A percentile compares a stretch with the other conserved stretches of the same genome.
Conservation (phyloP, 495 filamentous ascomycete species). For the Bombardia bombarda region DNA sequence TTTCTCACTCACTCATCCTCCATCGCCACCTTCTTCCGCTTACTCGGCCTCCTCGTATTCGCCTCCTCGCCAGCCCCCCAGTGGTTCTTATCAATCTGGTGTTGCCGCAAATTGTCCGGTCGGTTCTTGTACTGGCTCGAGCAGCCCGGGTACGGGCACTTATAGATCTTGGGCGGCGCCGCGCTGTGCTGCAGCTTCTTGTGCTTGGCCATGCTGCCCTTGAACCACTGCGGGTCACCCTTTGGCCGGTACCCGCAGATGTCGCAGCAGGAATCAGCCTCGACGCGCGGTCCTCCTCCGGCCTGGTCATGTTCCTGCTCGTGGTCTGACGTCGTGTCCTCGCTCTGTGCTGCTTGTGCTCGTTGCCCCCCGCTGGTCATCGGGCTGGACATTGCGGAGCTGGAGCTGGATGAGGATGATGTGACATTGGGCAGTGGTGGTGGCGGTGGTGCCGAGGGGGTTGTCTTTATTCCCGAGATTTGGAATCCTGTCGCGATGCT, state of each 20-base stretch:
- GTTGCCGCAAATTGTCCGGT: slow-evolving; percentile 40
- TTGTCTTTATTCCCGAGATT: slow-evolving; percentile 7
- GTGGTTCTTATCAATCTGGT: slow-evolving; percentile 42
- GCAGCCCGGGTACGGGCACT: slow-evolving; percentile 39
- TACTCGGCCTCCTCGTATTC: slow-evolving; percentile 26
- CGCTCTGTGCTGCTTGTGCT: slow-evolving; percentile 3
- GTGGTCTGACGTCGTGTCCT: too few relatives aligned
- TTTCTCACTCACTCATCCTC: slow-evolving; percentile 10
- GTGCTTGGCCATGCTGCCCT: slow-evolving; percentile 46
- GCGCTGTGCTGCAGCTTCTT: slow-evolving; percentile 40
- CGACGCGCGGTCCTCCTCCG: slow-evolving; percentile 18
- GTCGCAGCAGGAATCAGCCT: slow-evolving; percentile 33
- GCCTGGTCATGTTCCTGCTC: not conserved
- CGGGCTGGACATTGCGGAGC: not conserved
- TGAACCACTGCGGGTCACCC: slow-evolving; percentile 45
- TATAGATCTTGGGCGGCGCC: slow-evolving; percentile 35
- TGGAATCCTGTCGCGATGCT: not conserved
- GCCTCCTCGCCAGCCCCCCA: slow-evolving; percentile 31
- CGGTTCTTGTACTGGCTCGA: slow-evolving; percentile 43
- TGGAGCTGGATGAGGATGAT: too few relatives aligned
- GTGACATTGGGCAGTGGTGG: too few relatives aligned
- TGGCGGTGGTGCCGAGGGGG: not conserved
- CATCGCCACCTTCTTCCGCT: slow-evolving; percentile 30
- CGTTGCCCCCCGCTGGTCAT: slow-evolving; percentile 1
- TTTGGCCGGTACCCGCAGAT: slow-evolving; percentile 43